phyloP scores from a whole-genome alignment of 208 protist species.

The Leishmania braziliensis region DNA sequence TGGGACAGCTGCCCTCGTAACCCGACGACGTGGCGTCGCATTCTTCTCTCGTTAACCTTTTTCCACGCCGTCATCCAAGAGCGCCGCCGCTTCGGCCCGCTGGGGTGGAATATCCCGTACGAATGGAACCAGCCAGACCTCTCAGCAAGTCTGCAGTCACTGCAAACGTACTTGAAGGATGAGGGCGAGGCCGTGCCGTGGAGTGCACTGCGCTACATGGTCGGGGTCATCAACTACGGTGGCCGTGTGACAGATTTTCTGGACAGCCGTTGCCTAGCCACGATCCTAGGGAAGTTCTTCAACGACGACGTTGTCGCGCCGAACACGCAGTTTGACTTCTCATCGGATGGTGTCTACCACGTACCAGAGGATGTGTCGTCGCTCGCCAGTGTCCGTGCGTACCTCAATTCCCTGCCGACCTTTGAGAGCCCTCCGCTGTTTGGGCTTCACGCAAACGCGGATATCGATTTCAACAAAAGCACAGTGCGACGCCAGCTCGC shows the following conservation, averaged over 20 bases:
- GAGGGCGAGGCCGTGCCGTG: constrained; percentile 77
- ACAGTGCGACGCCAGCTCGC: constrained; percentile 88
- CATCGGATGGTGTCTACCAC: constrained; percentile 82
- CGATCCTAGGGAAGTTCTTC: constrained; percentile 81
- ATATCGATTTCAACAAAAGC: constrained; percentile 93
- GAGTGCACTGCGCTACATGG: constrained; percentile 90
- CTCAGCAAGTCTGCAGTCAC: constrained; percentile 80
- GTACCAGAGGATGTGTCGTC: constrained; percentile 78
- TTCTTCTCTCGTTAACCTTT: constrained; percentile 96
- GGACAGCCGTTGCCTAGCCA: constrained; percentile 82
- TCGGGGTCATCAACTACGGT: constrained; percentile 96
- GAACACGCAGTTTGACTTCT: constrained; percentile 73
- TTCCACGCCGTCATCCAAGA: constrained; percentile 96
- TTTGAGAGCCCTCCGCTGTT: constrained; percentile 95
- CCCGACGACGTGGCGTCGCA: constrained; percentile 82
- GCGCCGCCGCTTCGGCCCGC: constrained; percentile 92
- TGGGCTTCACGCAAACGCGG: constrained; percentile 96
- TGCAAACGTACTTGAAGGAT: constrained; percentile 74
- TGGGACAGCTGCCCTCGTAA: constrained; percentile 88
- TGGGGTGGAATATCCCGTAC: constrained; percentile 97
- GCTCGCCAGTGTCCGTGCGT: constrained; percentile 63
- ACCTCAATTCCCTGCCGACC: constrained; percentile 86
- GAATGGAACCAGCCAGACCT: constrained; percentile 96
- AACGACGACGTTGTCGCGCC: constrained; percentile 61
- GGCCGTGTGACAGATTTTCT: constrained; percentile 95